A percentile compares a stretch with the other conserved stretches of the same genome.
These are phyloP conservation scores for Zygnema cylindricum DNA, from an alignment of 139 green algal genomes.

Conservation along the genomic window DNA sequence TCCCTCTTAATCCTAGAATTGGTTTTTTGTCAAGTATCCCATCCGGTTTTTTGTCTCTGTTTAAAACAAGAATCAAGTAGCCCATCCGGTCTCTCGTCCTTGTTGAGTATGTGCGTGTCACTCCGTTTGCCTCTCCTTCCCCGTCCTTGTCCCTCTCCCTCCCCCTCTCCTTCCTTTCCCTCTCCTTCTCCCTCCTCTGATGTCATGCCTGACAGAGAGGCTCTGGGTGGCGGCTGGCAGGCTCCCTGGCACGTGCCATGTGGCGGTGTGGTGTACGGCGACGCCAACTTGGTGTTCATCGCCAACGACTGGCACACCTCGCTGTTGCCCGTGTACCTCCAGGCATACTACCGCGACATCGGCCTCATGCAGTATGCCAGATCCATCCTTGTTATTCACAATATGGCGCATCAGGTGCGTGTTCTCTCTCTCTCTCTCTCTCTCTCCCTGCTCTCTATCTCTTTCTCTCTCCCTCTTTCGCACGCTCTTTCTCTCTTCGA, in stretches of 20 bases:
- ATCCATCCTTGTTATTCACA: conserved; percentile 86
- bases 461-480: no score
- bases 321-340: conserved; percentile 79
- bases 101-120: no score
- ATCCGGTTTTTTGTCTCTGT: no score
- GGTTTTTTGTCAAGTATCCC: no score
- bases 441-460: no score
- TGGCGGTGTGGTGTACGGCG: conserved; percentile 71
- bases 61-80: no score
- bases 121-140: no score
- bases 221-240: conserved; percentile 17
- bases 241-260: conserved; percentile 65
- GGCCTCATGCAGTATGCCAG: conserved; percentile 89
- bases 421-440: no score
- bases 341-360: conserved; percentile 96
- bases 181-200: background rate
- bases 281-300: conserved; percentile 79
- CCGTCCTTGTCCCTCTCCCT: no score
- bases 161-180: background rate
- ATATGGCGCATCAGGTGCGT: conserved; percentile 74
- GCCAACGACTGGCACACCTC: conserved; percentile 91
- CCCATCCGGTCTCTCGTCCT: no score
- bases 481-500: no score
- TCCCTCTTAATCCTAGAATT: no score
- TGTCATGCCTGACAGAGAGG: background rate